These are phyloP conservation scores for Protomyces lactucae-debilis DNA, from an alignment of 1,139 yeast species.

Conservation along the genomic window DNA sequence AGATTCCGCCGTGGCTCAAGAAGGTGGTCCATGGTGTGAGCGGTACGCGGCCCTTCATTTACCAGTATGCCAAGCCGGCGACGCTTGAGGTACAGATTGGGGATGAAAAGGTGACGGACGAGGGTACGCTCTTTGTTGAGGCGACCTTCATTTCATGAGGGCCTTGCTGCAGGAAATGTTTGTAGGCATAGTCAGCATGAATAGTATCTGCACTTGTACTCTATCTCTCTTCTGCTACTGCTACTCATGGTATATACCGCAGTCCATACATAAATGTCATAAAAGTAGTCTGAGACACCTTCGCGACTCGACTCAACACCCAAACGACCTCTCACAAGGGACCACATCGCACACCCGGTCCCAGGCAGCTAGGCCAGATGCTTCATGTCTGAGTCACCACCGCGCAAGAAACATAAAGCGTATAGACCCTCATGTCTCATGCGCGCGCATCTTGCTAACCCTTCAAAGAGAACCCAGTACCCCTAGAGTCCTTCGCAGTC, in stretches of 20 bases:
- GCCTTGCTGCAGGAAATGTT: neutral
- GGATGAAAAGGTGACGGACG: constrained; percentile 40
- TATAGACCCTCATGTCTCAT: neutral
- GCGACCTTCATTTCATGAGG: constrained; percentile 52
- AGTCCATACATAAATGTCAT: no score
- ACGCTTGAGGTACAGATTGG: constrained; percentile 37
- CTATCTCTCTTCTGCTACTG: no score
- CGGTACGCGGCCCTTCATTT: constrained; percentile 91
- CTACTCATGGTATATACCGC: no score
- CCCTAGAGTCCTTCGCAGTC: neutral
- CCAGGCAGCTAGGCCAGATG: neutral
- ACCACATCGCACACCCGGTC: no score
- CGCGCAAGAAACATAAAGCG: neutral
- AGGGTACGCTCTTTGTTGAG: constrained; percentile 54
- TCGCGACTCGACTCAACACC: no score
- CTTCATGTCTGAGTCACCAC: constrained; percentile 1
- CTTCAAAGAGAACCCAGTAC: neutral
- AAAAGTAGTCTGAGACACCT: no score
- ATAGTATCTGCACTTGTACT: no score
- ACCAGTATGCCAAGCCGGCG: constrained; percentile 71
- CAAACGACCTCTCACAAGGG: no score
- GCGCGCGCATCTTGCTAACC: neutral
- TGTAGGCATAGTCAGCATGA: no score
- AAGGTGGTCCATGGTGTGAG: constrained; percentile 90
- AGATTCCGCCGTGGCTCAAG: constrained; percentile 89